These are phyloP conservation scores for Thinopyrum elongatum DNA, from an alignment of 176 grass and related monocot species.

Conservation along the genomic window DNA sequence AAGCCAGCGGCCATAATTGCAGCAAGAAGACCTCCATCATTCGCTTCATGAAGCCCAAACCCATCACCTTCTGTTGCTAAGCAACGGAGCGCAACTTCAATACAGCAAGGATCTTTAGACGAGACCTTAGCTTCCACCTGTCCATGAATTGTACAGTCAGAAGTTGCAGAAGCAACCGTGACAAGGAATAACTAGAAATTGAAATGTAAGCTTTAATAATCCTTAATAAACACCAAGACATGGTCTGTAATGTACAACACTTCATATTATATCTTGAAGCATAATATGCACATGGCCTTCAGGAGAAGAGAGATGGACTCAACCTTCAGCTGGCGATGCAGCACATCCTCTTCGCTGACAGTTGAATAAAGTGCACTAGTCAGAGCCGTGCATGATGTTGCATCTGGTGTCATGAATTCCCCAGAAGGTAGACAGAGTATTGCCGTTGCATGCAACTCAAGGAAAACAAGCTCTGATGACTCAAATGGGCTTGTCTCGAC, in stretches of 20 bases:
- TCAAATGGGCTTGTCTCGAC: conserved; percentile 54
- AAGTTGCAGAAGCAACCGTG: conserved; percentile 5
- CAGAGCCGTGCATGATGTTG: conserved; percentile 87
- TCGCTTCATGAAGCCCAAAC: conserved; percentile 74
- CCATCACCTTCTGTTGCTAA: conserved; percentile 79
- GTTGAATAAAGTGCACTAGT: conserved; percentile 88
- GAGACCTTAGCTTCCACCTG: conserved; percentile 75
- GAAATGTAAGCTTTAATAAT: background rate
- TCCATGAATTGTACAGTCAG: conserved; percentile 17
- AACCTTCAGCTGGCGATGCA: conserved; percentile 74
- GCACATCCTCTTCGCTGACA: conserved; percentile 76
- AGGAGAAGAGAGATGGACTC: background rate
- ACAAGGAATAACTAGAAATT: background rate
- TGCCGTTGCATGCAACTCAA: conserved; percentile 86
- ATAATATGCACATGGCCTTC: conserved; percentile 4
- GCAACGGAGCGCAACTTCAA: conserved; percentile 76
- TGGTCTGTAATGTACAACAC: background rate
- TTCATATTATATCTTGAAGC: background rate
- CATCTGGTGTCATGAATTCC: conserved; percentile 81
- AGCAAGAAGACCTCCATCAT: conserved; percentile 90
- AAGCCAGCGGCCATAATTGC: conserved; percentile 84
- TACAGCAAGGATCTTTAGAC: conserved; percentile 70
- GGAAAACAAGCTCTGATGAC: conserved; percentile 51
- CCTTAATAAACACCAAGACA: background rate
- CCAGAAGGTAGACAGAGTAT: conserved; percentile 90